Base-by-base conservation (phyloP, 352 stramenopile genomes). In the Saprolegnia parasitica region DNA sequence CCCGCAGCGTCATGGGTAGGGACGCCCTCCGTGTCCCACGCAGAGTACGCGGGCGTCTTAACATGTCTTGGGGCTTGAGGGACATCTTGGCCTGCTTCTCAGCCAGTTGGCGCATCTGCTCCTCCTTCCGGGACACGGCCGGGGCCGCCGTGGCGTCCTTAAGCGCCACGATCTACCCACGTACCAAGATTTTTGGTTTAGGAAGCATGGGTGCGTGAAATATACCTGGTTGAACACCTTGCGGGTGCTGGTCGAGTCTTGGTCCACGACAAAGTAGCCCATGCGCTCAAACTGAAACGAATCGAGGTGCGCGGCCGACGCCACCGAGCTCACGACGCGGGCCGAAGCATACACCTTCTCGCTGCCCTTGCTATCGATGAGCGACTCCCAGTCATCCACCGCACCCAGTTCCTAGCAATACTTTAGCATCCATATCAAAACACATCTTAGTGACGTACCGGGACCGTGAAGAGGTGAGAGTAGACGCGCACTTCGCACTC, bases 241-340 rank as follows among this genome's bases (percentile, higher is more conserved):
- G 60, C 83, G 87, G 66, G 87, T 89, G 37, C 84, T 70, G 4
- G 87, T 96, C 61, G 95, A 98, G 78, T 99, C 96, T 67, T 92
- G 81, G 79, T 99, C 97, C 10, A 91, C 81, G 39, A 98, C 94
- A 82, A 99, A 99, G 82, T 99, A 99, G 24, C 97, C 97, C 8
- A 99, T 79, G 45, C 97, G 89, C 77, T 99, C 97, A 78, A 99
- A 98, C 83, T 99, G 96, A 70, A 98, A 90, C 26, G 92, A 81
- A 18, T 80, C 71, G 26, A 87, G 35, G 57, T 76, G 88, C 63
- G 79, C 83, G 37, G 72, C 72, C 47, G 74, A 84, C 40, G 83
- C 89, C 72, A 84, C 83, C 0, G 79, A 37, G 5, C 37, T 76
- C 50, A 98, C 95, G 52, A 98, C 77, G n/a, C 93, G 84, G n/a